These are phyloP conservation scores for Sporothrix inflata DNA, from an alignment of 2,329 filamentous ascomycete species.

Conservation along the genomic window DNA sequence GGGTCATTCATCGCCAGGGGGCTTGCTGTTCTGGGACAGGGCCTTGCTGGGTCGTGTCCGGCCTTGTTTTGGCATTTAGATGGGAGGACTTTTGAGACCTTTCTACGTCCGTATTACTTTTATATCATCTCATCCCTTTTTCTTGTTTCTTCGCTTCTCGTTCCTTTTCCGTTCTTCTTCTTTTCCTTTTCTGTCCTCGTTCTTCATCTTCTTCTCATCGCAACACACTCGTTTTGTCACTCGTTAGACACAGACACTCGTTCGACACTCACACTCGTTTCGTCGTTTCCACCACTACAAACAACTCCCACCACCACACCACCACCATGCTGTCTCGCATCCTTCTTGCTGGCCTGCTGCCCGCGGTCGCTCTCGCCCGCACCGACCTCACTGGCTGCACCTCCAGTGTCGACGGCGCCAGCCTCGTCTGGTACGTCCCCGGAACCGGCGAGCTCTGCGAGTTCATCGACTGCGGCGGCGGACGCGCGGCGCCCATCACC, in stretches of 20 bases:
- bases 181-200: not conserved
- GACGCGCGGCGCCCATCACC: slow-evolving; percentile 65
- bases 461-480: slow-evolving; percentile 68
- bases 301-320: not conserved
- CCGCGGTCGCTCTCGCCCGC: slow-evolving; percentile 41
- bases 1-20: not conserved
- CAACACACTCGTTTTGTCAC: not conserved
- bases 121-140: not conserved
- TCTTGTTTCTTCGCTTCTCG: not conserved
- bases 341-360: slow-evolving; percentile 26
- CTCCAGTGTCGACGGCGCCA: slow-evolving; percentile 47
- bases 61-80: slow-evolving; percentile 1
- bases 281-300: not conserved
- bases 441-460: slow-evolving; percentile 67
- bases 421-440: slow-evolving; percentile 63
- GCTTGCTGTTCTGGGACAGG: slow-evolving; percentile 8
- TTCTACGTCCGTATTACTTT: not conserved
- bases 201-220: not conserved
- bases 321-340: slow-evolving; percentile 20
- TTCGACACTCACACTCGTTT: not conserved
- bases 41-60: not conserved
- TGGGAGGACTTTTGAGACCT: not conserved
- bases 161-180: not conserved
- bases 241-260: slow-evolving; percentile 11
- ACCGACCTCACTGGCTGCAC: slow-evolving; percentile 54